Conservation (phyloP, 2,329 filamentous ascomycete genomes). For the Fusarium algeriense region DNA sequence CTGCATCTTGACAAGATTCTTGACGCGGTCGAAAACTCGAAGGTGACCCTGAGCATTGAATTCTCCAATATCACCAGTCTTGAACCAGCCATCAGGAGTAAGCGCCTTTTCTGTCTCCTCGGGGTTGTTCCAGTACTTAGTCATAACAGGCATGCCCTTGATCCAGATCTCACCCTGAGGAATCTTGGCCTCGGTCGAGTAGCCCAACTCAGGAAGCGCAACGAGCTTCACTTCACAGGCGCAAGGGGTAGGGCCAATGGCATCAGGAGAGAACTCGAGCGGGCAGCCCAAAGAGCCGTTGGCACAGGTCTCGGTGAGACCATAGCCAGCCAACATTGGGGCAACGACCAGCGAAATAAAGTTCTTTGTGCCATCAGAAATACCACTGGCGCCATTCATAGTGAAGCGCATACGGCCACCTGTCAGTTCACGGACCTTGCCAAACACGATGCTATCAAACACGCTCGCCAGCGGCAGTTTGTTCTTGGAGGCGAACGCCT, state of each 20-base stretch:
- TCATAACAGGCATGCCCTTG: constrained; percentile 79
- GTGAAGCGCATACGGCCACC: constrained; percentile 89
- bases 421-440: constrained; percentile 89
- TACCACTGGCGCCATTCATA: constrained; percentile 93
- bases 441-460: constrained; percentile 88
- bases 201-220: constrained; percentile 89
- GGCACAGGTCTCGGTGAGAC: constrained; percentile 91
- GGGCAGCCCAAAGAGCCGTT: constrained; percentile 88
- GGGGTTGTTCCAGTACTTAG: constrained; percentile 85
- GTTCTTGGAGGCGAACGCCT: constrained; percentile 68
- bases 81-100: constrained; percentile 93
- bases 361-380: constrained; percentile 86
- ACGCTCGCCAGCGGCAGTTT: constrained; percentile 75
- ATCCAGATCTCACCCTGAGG: constrained; percentile 96
- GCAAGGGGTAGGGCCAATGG: constrained; percentile 82
- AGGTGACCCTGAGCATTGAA: constrained; percentile 85
- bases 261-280: constrained; percentile 81
- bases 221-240: constrained; percentile 92
- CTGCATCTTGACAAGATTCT: constrained; percentile 96
- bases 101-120: constrained; percentile 85
- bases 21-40: constrained; percentile 93
- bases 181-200: constrained; percentile 77
- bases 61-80: constrained; percentile 94
- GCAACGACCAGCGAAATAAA: constrained; percentile 94
- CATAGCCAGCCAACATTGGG: constrained; percentile 95